Percentiles rank a stretch among this genome's conserved stretches.
These are phyloP conservation scores for Forsythia suspensa DNA, from an alignment of 257 asterid genomes.

Conservation along the genomic window DNA sequence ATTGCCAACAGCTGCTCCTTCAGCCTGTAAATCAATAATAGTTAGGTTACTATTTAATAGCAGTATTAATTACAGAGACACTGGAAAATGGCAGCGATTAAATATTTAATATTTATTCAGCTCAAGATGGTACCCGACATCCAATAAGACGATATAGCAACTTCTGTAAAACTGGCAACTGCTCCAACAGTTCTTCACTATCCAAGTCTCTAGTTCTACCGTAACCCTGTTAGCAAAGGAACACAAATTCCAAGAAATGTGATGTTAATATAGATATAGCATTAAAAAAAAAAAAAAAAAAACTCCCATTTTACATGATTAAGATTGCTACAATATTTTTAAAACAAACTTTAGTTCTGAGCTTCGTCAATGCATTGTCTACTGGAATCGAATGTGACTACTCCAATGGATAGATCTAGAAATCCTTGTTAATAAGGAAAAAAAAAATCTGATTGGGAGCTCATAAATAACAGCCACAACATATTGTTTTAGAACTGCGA, in stretches of 20 bases:
- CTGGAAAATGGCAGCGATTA: neutral
- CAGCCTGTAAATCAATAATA: slow-evolving; percentile 63
- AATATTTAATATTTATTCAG: too few relatives aligned
- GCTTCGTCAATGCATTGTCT: too few relatives aligned
- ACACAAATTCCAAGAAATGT: slow-evolving; percentile 3
- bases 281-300: too few relatives aligned
- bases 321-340: too few relatives aligned
- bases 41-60: neutral
- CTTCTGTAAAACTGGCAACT: slow-evolving; percentile 90
- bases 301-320: too few relatives aligned
- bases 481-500: neutral
- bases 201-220: slow-evolving; percentile 89
- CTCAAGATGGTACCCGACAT: slow-evolving; percentile 63
- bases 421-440: too few relatives aligned
- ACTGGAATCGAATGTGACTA: too few relatives aligned
- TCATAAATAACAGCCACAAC: neutral
- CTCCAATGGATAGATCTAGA: too few relatives aligned
- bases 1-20: slow-evolving; percentile 86
- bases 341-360: too few relatives aligned
- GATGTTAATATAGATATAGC: neutral
- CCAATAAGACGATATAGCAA: slow-evolving; percentile 86
- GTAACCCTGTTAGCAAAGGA: slow-evolving; percentile 60
- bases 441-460: neutral
- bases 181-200: slow-evolving; percentile 84
- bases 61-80: neutral